Evolutionary conservation across 768 basidiomycete species (phyloP).

Genomic region (Termitomyces sp.): DNA sequence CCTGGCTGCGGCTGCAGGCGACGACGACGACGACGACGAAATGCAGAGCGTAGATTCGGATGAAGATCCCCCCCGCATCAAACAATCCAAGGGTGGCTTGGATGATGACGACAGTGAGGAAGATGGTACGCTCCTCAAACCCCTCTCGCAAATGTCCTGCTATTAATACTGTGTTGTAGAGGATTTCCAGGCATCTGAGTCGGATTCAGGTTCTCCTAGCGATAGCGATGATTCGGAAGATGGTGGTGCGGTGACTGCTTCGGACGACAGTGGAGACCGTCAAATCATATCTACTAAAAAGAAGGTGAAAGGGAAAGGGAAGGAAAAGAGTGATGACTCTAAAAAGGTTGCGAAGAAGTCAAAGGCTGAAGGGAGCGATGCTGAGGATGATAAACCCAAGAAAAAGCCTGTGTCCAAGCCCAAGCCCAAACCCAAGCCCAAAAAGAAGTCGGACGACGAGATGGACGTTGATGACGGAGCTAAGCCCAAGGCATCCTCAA

Average conservation of each 20-base stretch:
- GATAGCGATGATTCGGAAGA: constrained; percentile 63
- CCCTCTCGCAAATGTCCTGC: not conserved
- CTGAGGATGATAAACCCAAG: constrained; percentile 40
- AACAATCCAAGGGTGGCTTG: constrained; percentile 39
- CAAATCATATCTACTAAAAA: constrained; percentile 43
- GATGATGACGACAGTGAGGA: constrained; percentile 79
- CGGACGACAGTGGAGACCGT: constrained; percentile 78
- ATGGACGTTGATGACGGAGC: constrained; percentile 38
- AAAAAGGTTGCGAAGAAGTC: constrained; percentile 34
- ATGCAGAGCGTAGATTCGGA: constrained; percentile 80
- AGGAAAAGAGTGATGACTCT: constrained; percentile 29
- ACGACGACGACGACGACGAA: constrained; percentile 74
- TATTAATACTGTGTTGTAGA: constrained; percentile 37
- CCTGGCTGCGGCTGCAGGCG: constrained; percentile 55
- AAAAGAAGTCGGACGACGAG: constrained; percentile 37
- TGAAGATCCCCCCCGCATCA: constrained; percentile 51
- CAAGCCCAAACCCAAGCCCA: constrained; percentile 40
- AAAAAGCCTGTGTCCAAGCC: constrained; percentile 40
- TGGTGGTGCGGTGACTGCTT: constrained; percentile 73
- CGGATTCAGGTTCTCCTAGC: constrained; percentile 85
- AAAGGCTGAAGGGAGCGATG: constrained; percentile 40
- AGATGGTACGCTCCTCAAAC: constrained; percentile 40
- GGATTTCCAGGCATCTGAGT: constrained; percentile 84
- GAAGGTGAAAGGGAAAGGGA: constrained; percentile 38
- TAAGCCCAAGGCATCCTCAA: constrained; percentile 28